Percentiles rank a stretch among this genome's conserved stretches.
Evolutionary conservation across 345 rosid species (phyloP).

Genomic region (Eucalyptus erythrocorys): DNA sequence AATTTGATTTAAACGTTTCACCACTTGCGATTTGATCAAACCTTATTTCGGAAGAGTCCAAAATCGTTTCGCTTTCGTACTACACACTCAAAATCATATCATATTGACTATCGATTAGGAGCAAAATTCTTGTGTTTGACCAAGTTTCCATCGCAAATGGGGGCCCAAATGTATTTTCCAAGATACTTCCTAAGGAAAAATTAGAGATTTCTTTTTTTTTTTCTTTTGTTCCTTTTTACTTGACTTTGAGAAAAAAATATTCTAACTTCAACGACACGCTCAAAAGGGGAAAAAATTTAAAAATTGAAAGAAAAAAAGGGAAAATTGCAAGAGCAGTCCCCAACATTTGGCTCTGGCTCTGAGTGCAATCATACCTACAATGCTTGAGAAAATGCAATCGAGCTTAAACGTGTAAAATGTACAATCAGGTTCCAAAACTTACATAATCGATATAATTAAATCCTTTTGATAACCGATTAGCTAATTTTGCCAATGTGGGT

Average conservation of each 20-base stretch:
- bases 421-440: rapidly evolving
- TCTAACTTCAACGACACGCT: background rate
- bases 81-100: background rate
- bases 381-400: background rate
- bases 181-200: background rate
- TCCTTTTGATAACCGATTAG: background rate
- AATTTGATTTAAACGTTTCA: background rate
- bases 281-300: background rate
- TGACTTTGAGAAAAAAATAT: background rate
- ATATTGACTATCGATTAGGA: background rate
- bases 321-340: background rate
- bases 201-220: background rate
- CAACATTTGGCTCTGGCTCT: background rate
- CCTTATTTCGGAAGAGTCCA: background rate
- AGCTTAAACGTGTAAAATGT: background rate
- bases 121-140: background rate
- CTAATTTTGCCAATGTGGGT: background rate
- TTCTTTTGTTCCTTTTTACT: background rate
- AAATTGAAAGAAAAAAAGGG: background rate
- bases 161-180: background rate
- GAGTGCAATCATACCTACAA: background rate
- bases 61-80: background rate
- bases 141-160: background rate
- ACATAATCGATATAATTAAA: background rate
- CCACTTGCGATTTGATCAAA: background rate